phyloP scores from a whole-genome alignment of 73 alveolate genomes.

The Paramecium octaurelia region DNA sequence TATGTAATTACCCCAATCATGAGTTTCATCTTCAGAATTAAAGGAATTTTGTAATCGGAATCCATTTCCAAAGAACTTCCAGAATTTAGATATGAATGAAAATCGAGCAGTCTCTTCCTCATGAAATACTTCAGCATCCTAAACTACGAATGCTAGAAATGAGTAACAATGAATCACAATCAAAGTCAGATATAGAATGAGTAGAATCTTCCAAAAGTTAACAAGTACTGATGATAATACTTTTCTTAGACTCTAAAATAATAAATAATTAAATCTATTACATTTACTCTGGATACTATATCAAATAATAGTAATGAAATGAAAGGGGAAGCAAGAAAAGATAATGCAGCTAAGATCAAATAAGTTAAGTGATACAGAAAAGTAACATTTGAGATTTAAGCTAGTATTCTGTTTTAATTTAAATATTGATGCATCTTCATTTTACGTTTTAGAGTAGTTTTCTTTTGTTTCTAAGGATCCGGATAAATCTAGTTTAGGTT shows the following conservation, averaged over 20 bases:
- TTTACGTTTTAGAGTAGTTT: neutral
- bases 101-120: neutral
- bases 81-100: neutral
- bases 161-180: neutral
- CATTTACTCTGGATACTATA: neutral
- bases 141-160: neutral
- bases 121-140: neutral
- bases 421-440: neutral
- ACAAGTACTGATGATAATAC: neutral
- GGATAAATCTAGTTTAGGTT: neutral
- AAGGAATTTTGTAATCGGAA: neutral
- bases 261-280: neutral
- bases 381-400: neutral
- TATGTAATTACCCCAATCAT: slow-evolving; percentile 4
- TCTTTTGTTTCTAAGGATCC: neutral
- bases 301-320: neutral
- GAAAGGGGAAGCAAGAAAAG: neutral
- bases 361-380: neutral
- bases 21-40: neutral
- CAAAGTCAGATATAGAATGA: neutral
- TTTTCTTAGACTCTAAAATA: neutral
- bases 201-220: neutral
- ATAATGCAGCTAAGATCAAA: neutral
- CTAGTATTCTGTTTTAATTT: neutral
- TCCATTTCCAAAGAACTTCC: neutral